A percentile compares a stretch with the other conserved stretches of the same genome.
Conservation (phyloP, 2,329 filamentous ascomycete genomes). For the Exophiala alcalophila region DNA sequence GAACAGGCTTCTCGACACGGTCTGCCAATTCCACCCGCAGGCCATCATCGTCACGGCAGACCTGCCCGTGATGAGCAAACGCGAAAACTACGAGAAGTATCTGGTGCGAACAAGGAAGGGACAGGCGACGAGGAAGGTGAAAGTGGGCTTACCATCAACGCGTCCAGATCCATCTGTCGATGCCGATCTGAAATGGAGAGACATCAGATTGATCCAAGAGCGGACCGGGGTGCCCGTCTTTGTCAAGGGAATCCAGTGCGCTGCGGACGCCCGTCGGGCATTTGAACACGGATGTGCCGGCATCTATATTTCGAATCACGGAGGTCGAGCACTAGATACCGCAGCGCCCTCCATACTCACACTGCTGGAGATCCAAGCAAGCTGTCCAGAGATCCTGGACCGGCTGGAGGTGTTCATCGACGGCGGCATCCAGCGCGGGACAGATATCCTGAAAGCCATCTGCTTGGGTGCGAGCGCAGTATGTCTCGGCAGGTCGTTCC, state of each 20-base stretch:
- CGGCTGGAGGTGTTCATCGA: constrained; percentile 53
- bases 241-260: constrained; percentile 57
- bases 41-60: constrained; percentile 56
- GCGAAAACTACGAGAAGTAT: constrained; percentile 52
- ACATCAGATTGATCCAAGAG: constrained; percentile 53
- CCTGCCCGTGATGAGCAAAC: constrained; percentile 53
- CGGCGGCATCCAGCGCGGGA: constrained; percentile 53
- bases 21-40: constrained; percentile 46
- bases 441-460: constrained; percentile 55
- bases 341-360: constrained; percentile 52
- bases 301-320: constrained; percentile 58
- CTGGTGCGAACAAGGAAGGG: constrained; percentile 32
- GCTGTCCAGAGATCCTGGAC: constrained; percentile 41
- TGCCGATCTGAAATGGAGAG: constrained; percentile 51
- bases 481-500: constrained; percentile 52
- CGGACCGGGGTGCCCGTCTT: constrained; percentile 47
- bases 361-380: constrained; percentile 59
- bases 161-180: constrained; percentile 45
- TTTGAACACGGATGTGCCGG: constrained; percentile 52
- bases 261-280: constrained; percentile 54
- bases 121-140: constrained; percentile 25
- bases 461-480: constrained; percentile 55
- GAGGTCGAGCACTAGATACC: constrained; percentile 53
- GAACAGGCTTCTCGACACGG: constrained; percentile 48
- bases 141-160: constrained; percentile 38